Evolutionary conservation across 2,329 filamentous ascomycete genomes (phyloP).

Genomic region (Exserohilum rostratum): DNA sequence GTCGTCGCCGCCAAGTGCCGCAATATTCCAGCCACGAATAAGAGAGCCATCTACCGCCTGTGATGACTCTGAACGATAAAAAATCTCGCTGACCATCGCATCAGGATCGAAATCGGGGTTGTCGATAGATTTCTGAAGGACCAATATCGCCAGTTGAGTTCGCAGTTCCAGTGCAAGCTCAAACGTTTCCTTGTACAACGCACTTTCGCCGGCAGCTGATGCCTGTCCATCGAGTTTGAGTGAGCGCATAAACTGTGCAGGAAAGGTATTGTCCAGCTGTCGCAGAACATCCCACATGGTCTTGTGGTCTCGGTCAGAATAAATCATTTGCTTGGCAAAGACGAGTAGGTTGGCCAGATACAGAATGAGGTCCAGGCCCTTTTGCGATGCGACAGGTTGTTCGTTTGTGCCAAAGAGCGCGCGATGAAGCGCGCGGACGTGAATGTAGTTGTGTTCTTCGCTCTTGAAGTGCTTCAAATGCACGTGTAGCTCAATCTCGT

Average conservation of each 20-base stretch:
- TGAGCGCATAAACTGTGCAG: constrained; percentile 39
- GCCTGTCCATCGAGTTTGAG: constrained; percentile 17
- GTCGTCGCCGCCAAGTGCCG: constrained; percentile 48
- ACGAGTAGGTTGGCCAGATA: constrained; percentile 54
- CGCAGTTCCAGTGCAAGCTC: constrained; percentile 60
- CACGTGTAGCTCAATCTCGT: constrained; percentile 40
- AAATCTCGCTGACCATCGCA: constrained; percentile 49
- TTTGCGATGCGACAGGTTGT: constrained; percentile 20
- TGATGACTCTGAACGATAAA: constrained; percentile 41
- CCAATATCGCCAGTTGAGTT: constrained; percentile 60
- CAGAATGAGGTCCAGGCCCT: constrained; percentile 50
- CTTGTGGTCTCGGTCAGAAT: constrained; percentile 33
- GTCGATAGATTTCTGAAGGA: constrained; percentile 44
- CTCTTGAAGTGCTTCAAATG: constrained; percentile 46
- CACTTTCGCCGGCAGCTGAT: constrained; percentile 47
- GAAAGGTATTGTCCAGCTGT: constrained; percentile 45
- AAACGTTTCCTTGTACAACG: constrained; percentile 53
- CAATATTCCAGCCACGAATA: constrained; percentile 46
- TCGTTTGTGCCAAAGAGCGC: constrained; percentile 45
- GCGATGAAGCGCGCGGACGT: constrained; percentile 46
- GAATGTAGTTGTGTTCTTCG: constrained; percentile 52
- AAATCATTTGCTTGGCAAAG: constrained; percentile 49
- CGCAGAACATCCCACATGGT: constrained; percentile 39
- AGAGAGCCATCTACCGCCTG: constrained; percentile 11
- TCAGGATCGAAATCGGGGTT: constrained; percentile 49